Evolutionary conservation across 768 basidiomycete species (phyloP), one percentile per base, ranked within the genome.

Genomic region (Collybia mongolica): DNA sequence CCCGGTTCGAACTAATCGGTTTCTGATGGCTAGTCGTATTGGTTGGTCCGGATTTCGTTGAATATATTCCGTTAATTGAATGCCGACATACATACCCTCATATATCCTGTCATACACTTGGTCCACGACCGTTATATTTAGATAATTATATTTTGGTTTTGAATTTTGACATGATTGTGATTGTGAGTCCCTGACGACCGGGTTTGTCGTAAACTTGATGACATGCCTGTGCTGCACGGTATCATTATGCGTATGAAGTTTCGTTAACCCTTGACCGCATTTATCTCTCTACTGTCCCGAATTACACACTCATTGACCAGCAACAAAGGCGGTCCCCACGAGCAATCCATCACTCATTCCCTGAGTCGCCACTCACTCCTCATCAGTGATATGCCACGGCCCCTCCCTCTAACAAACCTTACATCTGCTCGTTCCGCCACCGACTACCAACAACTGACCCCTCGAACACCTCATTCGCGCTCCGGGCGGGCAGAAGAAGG

Each of bases 401-500:
- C 74, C 26, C 61, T 60, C 45, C 72, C 73, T 19, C 59, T 78
- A 20, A 60, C 64, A n/a, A 70, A 68, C 48, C 39, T 71, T 22
- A 54, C 69, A 22, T 69, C 72, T 35, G 65, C 67, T 28, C 56
- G 65, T 26, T 53, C 65, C 48, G 59, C 57, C 54, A 55, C 67
- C 39, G 69, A 74, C 42, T 62, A 72, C 49, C 72, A 66, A 49
- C 41, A 54, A 18, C 64, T 79, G 23, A 84, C 82, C 15, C 84
- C 84, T 2, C 72, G 84, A 48, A 85, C 84, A 23, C 83, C 84
- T 45, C 83, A 80, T 63, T 80, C 81, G 29, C 79, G 79, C 54
- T 73, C 81, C 37, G 83, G 81, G 43, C 72, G 74, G 60, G 74
- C 75, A 43, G 80, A 84, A 59, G 79, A 81, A 59, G 77, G 71